Evolutionary conservation across 2,329 filamentous ascomycete genomes (phyloP).

Genomic region (Fusarium ambrosium): DNA sequence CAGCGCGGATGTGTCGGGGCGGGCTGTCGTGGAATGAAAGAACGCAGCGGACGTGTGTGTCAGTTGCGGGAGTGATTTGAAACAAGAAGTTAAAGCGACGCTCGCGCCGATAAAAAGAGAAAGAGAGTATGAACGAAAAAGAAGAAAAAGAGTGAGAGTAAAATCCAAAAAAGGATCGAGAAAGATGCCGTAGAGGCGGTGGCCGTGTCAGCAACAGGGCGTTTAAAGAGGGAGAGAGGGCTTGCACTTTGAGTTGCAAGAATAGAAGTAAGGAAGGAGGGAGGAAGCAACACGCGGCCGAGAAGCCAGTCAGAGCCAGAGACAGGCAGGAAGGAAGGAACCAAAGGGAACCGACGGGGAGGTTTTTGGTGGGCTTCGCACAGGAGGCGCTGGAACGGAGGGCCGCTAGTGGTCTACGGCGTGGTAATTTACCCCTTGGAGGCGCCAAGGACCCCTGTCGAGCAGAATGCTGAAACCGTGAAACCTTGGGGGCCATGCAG

Average conservation of each 20-base stretch:
- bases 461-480: conserved; percentile 41
- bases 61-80: neutral
- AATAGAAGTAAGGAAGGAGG: neutral
- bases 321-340: neutral
- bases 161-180: conserved; percentile 10
- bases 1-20: conserved; percentile 1
- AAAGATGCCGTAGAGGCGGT: conserved; percentile 26
- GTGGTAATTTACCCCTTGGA: conserved; percentile 37
- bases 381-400: conserved; percentile 2
- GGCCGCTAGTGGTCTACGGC: conserved; percentile 30
- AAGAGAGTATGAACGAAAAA: conserved; percentile 15
- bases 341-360: conserved; percentile 11
- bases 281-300: neutral
- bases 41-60: neutral
- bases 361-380: neutral
- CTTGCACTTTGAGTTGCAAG: neutral
- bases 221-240: neutral
- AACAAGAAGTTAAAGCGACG: conserved; percentile 23
- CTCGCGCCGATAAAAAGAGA: conserved; percentile 35
- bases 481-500: conserved; percentile 31
- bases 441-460: conserved; percentile 25
- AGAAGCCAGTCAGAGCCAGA: conserved; percentile 15
- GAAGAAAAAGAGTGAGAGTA: conserved; percentile 19
- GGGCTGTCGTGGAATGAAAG: conserved; percentile 30
- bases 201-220: conserved; percentile 25